Percentiles rank a stretch among this genome's conserved stretches.
phyloP scores from a whole-genome alignment of 2,329 filamentous ascomycete genomes.

The Diaporthe citri region DNA sequence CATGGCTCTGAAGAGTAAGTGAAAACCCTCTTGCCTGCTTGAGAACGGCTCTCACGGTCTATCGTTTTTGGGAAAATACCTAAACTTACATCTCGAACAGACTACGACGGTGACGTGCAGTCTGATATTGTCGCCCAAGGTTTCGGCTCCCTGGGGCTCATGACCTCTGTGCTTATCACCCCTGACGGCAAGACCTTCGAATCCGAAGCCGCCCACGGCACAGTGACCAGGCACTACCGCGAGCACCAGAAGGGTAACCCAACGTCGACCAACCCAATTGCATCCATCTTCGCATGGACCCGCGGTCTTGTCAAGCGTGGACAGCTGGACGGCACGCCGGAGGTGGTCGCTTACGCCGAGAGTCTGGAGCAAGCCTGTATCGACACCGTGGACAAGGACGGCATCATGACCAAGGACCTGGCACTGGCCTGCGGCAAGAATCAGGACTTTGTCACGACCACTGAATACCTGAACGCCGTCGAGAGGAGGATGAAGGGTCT shows the following conservation, averaged over 20 bases:
- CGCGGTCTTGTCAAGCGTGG: conserved; percentile 93
- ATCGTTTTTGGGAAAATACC: background rate
- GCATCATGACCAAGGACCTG: conserved; percentile 99
- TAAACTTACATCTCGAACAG: conserved; percentile 57
- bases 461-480: conserved; percentile 91
- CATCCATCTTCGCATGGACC: conserved; percentile 99
- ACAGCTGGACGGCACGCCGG: conserved; percentile 91
- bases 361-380: conserved; percentile 92
- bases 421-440: conserved; percentile 95
- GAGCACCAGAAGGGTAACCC: conserved; percentile 98
- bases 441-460: conserved; percentile 90
- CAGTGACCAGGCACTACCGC: conserved; percentile 97
- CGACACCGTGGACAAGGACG: conserved; percentile 92
- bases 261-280: conserved; percentile 98
- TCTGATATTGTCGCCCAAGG: conserved; percentile 98
- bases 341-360: conserved; percentile 92
- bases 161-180: conserved; percentile 98
- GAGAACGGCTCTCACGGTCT: background rate
- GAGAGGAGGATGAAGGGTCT: conserved; percentile 88
- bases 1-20: conserved; percentile 97
- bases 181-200: conserved; percentile 98
- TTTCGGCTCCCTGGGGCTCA: conserved; percentile 96
- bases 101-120: conserved; percentile 99
- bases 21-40: conserved; percentile 38
- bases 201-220: conserved; percentile 97